phyloP scores from a whole-genome alignment of 1,139 yeast species.

The Candida gigantensis region DNA sequence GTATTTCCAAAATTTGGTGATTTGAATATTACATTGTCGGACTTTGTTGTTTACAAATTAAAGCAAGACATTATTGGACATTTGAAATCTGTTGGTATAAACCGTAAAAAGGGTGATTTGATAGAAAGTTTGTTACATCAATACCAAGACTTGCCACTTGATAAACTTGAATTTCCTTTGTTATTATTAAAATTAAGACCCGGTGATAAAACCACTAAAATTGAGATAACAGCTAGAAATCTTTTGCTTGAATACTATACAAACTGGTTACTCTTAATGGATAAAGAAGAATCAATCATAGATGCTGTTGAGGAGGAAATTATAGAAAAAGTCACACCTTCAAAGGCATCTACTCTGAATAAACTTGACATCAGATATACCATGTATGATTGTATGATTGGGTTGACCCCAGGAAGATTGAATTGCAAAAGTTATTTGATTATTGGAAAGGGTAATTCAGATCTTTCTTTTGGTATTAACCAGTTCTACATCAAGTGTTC shows the following conservation, averaged over 20 bases:
- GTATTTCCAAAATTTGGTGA: conserved; percentile 49
- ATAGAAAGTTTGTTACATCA: conserved; percentile 34
- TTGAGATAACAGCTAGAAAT: conserved; percentile 47
- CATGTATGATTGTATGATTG: conserved; percentile 54
- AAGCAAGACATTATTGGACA: conserved; percentile 36
- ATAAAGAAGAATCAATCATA: conserved; percentile 18
- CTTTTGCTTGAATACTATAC: conserved; percentile 54
- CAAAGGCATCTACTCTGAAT: conserved; percentile 9
- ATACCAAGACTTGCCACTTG: conserved; percentile 21
- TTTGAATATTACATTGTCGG: conserved; percentile 25
- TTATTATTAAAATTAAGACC: conserved; percentile 23
- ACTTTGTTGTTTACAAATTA: conserved; percentile 31
- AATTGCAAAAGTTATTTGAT: conserved; percentile 52
- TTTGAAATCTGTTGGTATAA: conserved; percentile 20
- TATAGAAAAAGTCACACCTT: conserved; percentile 17
- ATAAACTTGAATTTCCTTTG: conserved; percentile 21
- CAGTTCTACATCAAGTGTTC: conserved; percentile 44
- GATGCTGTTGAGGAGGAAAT: conserved; percentile 20
- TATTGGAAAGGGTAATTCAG: conserved; percentile 54
- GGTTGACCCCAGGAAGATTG: conserved; percentile 60
- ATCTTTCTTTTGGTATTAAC: conserved; percentile 36
- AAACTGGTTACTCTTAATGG: conserved; percentile 47
- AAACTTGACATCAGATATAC: conserved; percentile 42
- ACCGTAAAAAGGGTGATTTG: conserved; percentile 19
- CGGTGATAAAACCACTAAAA: conserved; percentile 20